phyloP scores from a whole-genome alignment of 345 rosid genomes.

The Rhodamnia rubescens region DNA sequence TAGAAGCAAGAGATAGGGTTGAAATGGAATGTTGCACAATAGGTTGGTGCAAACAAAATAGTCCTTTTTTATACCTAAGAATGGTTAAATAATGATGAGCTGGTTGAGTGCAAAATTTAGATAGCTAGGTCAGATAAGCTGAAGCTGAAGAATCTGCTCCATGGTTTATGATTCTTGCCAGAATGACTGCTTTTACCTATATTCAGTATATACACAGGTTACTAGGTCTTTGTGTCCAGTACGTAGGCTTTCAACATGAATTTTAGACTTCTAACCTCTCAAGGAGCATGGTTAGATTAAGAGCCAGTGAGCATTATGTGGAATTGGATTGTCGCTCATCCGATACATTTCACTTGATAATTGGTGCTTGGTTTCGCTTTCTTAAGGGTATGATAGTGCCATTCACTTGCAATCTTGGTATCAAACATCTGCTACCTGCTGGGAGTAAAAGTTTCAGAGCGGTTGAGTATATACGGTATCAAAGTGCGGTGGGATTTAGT shows the following conservation, averaged over 20 bases:
- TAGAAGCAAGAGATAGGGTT: background rate
- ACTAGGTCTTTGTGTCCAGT: background rate
- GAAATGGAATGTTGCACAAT: background rate
- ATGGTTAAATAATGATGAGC: background rate
- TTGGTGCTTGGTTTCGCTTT: background rate
- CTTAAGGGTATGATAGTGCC: background rate
- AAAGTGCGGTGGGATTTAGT: background rate
- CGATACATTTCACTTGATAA: background rate
- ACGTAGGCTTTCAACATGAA: background rate
- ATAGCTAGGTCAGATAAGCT: background rate
- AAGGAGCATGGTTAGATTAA: background rate
- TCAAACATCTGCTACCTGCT: background rate
- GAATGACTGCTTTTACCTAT: background rate
- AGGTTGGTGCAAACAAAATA: background rate
- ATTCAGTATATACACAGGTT: background rate
- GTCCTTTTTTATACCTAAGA: background rate
- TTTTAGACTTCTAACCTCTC: background rate
- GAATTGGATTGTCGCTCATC: background rate
- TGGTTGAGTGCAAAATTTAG: background rate
- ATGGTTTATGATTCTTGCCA: background rate
- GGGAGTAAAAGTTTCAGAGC: background rate
- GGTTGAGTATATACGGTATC: background rate
- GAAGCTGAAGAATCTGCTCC: background rate
- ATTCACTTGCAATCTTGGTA: background rate
- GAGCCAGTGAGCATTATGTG: background rate